These are phyloP conservation scores for Fusarium chuoi DNA, from an alignment of 2,329 filamentous ascomycete genomes.

Conservation along the genomic window DNA sequence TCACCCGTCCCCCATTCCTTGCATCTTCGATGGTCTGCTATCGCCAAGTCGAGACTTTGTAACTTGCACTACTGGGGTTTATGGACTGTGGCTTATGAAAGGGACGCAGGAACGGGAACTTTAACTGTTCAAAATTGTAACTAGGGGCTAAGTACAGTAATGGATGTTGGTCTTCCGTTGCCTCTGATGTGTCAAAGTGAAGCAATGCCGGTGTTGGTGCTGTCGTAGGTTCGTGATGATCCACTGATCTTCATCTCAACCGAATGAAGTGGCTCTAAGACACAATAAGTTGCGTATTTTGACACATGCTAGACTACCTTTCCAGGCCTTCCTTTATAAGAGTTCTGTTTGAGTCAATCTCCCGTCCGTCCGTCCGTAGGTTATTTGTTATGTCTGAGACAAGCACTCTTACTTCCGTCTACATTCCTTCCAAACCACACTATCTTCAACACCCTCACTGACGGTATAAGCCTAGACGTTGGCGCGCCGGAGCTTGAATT, in stretches of 20 bases:
- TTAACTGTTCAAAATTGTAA: not conserved
- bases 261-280: not conserved
- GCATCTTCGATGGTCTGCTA: not conserved
- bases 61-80: not conserved
- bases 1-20: not conserved
- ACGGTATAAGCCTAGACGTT: not conserved
- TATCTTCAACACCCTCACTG: not conserved
- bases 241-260: not conserved
- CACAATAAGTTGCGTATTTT: not conserved
- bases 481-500: not conserved
- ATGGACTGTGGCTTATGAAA: not conserved
- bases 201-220: not conserved
- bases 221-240: not conserved
- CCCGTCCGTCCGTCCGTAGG: not conserved
- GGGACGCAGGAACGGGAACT: not conserved
- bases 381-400: not conserved
- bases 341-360: not conserved
- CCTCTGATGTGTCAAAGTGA: not conserved
- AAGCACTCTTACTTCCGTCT: not conserved
- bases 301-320: too few species aligned
- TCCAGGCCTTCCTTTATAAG: not conserved
- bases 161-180: not conserved
- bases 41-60: constrained; percentile 5
- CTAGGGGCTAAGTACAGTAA: not conserved
- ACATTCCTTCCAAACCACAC: not conserved